These are phyloP conservation scores for Coniferiporia sulphurascens DNA, from an alignment of 1,284 basidiomycete species.

Conservation along the genomic window DNA sequence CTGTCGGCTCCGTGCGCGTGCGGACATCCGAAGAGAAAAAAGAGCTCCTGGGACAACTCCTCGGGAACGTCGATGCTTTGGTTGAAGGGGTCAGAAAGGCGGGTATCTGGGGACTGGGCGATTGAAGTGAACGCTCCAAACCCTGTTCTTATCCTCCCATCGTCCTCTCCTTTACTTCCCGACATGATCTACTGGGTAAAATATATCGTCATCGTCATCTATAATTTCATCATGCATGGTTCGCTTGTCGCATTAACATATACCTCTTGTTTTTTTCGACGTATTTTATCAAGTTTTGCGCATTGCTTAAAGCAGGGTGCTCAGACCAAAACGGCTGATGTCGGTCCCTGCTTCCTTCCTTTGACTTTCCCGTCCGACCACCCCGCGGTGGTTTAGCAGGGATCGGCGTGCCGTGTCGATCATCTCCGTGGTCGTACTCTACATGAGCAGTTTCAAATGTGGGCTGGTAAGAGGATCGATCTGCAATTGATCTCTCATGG, in stretches of 20 bases:
- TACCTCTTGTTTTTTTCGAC: too few species aligned
- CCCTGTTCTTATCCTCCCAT: background rate
- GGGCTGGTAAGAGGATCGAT: too few species aligned
- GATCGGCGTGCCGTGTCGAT: background rate
- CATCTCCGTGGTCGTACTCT: background rate
- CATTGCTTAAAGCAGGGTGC: too few species aligned
- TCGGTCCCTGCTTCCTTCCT: background rate
- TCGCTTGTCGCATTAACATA: too few species aligned
- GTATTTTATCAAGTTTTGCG: too few species aligned
- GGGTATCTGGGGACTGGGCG: slow-evolving; percentile 69
- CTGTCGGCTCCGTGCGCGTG: background rate
- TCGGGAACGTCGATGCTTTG: slow-evolving; percentile 84
- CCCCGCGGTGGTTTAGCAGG: background rate
- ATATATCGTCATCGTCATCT: too few species aligned
- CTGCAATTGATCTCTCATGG: too few species aligned
- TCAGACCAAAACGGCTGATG: background rate
- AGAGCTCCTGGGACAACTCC: slow-evolving; percentile 68
- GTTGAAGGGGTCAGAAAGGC: slow-evolving; percentile 81
- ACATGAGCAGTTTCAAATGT: background rate
- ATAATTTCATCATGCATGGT: too few species aligned
- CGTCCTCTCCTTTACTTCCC: background rate
- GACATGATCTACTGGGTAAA: background rate
- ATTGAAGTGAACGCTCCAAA: background rate
- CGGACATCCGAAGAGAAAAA: slow-evolving; percentile 82
- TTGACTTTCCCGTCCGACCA: background rate